These are phyloP conservation scores for Torrubiella hemipterigena DNA, from an alignment of 2,329 filamentous ascomycete genomes.

Conservation along the genomic window DNA sequence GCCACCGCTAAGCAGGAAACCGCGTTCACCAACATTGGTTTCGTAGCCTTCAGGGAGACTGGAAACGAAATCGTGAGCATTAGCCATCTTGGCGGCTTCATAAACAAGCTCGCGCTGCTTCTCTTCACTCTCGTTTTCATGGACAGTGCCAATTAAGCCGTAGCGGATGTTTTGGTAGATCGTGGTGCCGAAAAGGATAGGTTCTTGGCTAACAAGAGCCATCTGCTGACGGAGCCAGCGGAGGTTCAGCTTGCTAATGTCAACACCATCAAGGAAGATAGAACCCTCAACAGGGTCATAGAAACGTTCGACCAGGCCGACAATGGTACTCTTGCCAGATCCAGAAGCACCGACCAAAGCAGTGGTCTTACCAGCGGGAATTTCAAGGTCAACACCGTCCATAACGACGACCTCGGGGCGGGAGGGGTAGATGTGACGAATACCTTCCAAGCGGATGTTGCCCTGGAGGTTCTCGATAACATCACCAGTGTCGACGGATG, in stretches of 20 bases:
- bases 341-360: conserved; percentile 90
- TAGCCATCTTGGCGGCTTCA: conserved; percentile 78
- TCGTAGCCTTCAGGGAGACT: conserved; percentile 78
- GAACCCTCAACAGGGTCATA: conserved; percentile 77
- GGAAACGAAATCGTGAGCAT: conserved; percentile 85
- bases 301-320: conserved; percentile 86
- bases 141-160: conserved; percentile 73
- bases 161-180: conserved; percentile 87
- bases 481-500: conserved; percentile 55
- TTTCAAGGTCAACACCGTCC: conserved; percentile 64
- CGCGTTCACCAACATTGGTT: conserved; percentile 90
- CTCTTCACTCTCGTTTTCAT: conserved; percentile 55
- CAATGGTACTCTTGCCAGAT: conserved; percentile 88
- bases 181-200: conserved; percentile 77
- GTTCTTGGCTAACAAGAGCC: conserved; percentile 85
- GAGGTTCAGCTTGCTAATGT: conserved; percentile 72
- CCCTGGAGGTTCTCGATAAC: conserved; percentile 65
- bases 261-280: conserved; percentile 70
- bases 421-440: conserved; percentile 92
- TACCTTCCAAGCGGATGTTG: conserved; percentile 64
- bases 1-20: conserved; percentile 83
- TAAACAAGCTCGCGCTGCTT: conserved; percentile 60
- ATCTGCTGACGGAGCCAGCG: conserved; percentile 89
- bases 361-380: conserved; percentile 84
- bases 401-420: conserved; percentile 84